These are phyloP conservation scores for Cronartium quercuum DNA, from an alignment of 1,284 basidiomycete species.

Conservation along the genomic window DNA sequence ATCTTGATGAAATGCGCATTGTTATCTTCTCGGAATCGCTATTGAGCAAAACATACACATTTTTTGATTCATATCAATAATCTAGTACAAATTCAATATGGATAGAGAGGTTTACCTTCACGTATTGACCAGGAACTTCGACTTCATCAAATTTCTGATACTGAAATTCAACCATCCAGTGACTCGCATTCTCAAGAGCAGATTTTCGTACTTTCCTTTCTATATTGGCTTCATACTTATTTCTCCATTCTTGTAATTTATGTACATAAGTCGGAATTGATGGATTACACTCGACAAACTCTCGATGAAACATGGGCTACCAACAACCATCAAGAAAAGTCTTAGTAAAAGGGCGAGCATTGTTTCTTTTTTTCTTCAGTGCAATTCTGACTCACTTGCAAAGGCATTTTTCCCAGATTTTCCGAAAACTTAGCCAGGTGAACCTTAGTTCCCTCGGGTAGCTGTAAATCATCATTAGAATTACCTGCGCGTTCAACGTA, in stretches of 20 bases:
- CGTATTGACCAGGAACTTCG: slow-evolving; percentile 96
- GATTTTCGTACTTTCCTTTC: slow-evolving; percentile 77
- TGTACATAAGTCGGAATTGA: slow-evolving; percentile 81
- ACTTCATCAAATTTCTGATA: slow-evolving; percentile 97
- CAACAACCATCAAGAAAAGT: slow-evolving; percentile 1
- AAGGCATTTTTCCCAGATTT: slow-evolving; percentile 18
- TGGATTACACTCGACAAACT: slow-evolving; percentile 76
- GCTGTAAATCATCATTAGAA: slow-evolving; percentile 31
- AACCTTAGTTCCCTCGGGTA: slow-evolving; percentile 23
- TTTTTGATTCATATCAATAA: slow-evolving; percentile 9
- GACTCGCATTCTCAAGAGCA: slow-evolving; percentile 81
- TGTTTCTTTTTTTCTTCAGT: slow-evolving; percentile 24
- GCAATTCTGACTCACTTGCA: slow-evolving; percentile 51
- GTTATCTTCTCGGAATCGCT: slow-evolving; percentile 76
- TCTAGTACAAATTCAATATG: neutral
- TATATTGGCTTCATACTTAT: slow-evolving; percentile 78
- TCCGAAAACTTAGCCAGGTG: slow-evolving; percentile 14
- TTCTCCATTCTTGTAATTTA: slow-evolving; percentile 85
- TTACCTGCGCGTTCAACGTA: slow-evolving; percentile 35
- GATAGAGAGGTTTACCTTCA: slow-evolving; percentile 59
- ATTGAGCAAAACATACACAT: slow-evolving; percentile 32
- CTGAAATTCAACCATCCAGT: slow-evolving; percentile 96
- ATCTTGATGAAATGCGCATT: slow-evolving; percentile 89
- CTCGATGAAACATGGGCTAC: slow-evolving; percentile 81
- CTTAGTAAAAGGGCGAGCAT: slow-evolving; percentile 29